phyloP scores from a whole-genome alignment of 139 green algal genomes.

The Tetradesmus obliquus region DNA sequence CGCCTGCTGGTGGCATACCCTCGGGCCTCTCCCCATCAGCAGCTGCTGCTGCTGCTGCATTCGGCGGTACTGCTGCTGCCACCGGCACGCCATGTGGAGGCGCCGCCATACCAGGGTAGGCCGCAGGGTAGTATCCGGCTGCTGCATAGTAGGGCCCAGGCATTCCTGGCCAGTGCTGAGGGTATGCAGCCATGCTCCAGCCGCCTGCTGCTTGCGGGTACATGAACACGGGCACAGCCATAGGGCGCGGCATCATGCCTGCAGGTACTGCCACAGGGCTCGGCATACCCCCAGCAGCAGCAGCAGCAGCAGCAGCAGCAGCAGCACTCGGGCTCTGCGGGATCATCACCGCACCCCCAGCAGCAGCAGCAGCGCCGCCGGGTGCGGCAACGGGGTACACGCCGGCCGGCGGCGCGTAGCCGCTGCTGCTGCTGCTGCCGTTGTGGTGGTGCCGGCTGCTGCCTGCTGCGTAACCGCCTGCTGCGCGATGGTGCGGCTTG shows the following conservation, averaged over 20 bases:
- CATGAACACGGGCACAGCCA: constrained; percentile 23
- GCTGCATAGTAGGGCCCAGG: neutral
- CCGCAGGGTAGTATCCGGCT: constrained; percentile 34
- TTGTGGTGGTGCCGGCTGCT: neutral
- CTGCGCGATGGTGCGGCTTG: neutral
- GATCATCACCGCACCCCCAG: neutral
- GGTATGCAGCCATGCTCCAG: constrained; percentile 34
- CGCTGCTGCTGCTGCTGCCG: neutral
- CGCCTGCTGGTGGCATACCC: neutral
- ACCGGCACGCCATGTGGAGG: neutral
- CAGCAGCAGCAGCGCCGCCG: neutral
- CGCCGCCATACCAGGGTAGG: neutral
- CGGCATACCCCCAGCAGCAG: neutral
- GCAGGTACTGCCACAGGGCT: constrained; percentile 1
- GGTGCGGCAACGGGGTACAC: neutral
- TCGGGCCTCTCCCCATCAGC: neutral
- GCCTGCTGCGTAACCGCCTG: neutral
- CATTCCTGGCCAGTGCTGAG: constrained; percentile 5
- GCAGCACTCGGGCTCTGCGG: constrained; percentile 13
- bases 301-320: neutral
- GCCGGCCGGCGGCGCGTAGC: neutral
- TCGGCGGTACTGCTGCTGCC: neutral
- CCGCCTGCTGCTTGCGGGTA: constrained; percentile 17
- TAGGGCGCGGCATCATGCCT: constrained; percentile 32
- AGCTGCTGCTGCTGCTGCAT: neutral